Evolutionary conservation across 2,329 filamentous ascomycete species (phyloP).

Genomic region (Aspergillus amoenus): DNA sequence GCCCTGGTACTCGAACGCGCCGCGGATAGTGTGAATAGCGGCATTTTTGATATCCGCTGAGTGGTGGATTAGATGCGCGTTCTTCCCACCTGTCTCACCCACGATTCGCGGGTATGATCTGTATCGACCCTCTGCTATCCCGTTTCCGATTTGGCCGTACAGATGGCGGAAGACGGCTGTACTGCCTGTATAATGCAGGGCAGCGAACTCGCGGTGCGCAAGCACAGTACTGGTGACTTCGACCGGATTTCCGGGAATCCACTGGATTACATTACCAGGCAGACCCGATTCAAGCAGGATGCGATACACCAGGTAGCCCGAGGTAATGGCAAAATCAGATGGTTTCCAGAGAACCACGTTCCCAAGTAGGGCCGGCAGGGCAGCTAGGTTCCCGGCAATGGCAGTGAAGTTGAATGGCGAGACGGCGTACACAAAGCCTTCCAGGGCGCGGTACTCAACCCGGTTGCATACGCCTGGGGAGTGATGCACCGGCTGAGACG

Average conservation of each 20-base stretch:
- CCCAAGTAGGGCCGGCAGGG: slow-evolving; percentile 80
- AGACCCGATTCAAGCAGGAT: slow-evolving; percentile 90
- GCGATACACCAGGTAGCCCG: slow-evolving; percentile 85
- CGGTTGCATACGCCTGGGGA: slow-evolving; percentile 86
- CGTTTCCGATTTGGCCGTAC: slow-evolving; percentile 80
- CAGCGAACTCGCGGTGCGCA: slow-evolving; percentile 75
- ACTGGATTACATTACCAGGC: slow-evolving; percentile 86
- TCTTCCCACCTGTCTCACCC: slow-evolving; percentile 90
- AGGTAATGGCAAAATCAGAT: slow-evolving; percentile 81
- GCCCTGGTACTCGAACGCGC: slow-evolving; percentile 86
- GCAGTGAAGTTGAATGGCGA: slow-evolving; percentile 97
- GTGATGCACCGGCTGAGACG: slow-evolving; percentile 82
- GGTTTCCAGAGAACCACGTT: slow-evolving; percentile 98
- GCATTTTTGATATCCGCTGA: slow-evolving; percentile 77
- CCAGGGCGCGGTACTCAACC: slow-evolving; percentile 81
- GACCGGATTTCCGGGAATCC: slow-evolving; percentile 83
- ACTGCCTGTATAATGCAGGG: slow-evolving; percentile 93
- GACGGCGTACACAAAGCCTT: slow-evolving; percentile 93
- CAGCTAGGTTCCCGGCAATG: slow-evolving; percentile 83
- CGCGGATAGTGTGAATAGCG: slow-evolving; percentile 76
- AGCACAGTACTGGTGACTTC: slow-evolving; percentile 78
- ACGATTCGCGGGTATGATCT: slow-evolving; percentile 83
- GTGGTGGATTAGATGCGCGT: slow-evolving; percentile 81
- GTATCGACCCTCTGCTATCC: slow-evolving; percentile 79
- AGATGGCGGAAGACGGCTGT: slow-evolving; percentile 87